Base-by-base conservation (phyloP, 352 stramenopile genomes). In the Phytophthora quininea region DNA sequence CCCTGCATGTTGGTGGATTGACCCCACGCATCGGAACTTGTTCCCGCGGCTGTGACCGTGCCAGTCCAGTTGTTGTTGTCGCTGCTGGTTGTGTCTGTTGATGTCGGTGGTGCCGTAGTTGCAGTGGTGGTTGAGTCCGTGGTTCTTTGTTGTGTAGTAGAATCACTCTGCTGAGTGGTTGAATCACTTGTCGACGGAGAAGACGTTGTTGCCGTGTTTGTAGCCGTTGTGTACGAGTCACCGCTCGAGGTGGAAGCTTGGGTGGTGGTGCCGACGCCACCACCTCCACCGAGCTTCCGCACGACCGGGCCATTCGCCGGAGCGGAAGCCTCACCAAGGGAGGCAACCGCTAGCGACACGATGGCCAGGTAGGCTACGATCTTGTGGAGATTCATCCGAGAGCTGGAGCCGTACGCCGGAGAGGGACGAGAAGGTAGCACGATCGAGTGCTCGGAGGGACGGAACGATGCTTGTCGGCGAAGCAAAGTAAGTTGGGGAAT, bases 401-500 rank as follows among this genome's bases (percentile, higher is more conserved):
- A 55, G 19, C 33, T 12, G 31, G 30, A n/a, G 47, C 29, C 27
- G 30, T 53, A 38, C 43, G 35, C 35, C 35, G 3, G 35, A n/a
- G 24, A 58, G 38, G n/a, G 5, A 35, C 11, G 24, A 19, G 15
- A 47, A 57, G 35, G 47, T 73, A 73, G 60, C 54, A 73, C 40
- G 30, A 29, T 69, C 14, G 48, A 29, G 59, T 64, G 58, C 53
- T 68, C 32, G 58, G 50, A 49, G 43, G 47, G 40, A 24, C 37
- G 31, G 52, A 54, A 66, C 51, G 50, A 63, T 76, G 63, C 62
- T 67, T 68, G 57, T 61, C 2, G 31, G 12, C 15, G 52, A 65
- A 59, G 63, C 63, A 64, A 76, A 49, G 68, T 67, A 59, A 76
- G 55, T 73, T 69, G 54, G 4, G 14, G 48, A 76, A 69, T 72